phyloP scores from a whole-genome alignment of 75 land plant genomes.

The Pseudotsuga menziesii region DNA sequence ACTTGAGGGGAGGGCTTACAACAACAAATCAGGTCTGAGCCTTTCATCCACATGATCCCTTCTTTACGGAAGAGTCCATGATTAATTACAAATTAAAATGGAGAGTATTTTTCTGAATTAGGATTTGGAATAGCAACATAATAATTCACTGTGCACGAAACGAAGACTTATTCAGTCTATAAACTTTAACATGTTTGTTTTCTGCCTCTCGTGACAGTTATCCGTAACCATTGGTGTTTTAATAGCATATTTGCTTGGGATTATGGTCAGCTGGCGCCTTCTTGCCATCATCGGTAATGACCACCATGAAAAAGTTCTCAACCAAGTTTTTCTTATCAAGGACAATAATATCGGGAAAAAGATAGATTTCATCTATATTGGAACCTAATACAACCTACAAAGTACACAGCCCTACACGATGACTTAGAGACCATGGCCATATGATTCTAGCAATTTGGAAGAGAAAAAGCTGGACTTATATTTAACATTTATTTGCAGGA shows the following conservation, averaged over 20 bases:
- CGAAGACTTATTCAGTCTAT: too few species aligned
- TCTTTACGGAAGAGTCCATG: not conserved
- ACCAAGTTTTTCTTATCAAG: too few species aligned
- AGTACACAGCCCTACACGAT: not conserved
- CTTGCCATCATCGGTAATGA: constrained; percentile 33
- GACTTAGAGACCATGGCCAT: not conserved
- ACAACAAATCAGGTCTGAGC: constrained; percentile 52
- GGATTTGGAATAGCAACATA: too few species aligned
- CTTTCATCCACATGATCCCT: too few species aligned
- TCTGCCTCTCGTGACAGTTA: constrained; percentile 16
- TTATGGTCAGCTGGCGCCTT: constrained; percentile 23
- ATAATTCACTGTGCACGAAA: not conserved
- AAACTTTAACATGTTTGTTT: not conserved
- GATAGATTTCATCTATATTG: not conserved
- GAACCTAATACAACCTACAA: not conserved
- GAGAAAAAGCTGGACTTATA: too few species aligned
- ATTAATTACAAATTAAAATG: too few species aligned
- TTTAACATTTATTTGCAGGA: constrained; percentile 36
- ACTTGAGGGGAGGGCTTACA: constrained; percentile 64
- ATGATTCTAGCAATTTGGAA: too few species aligned
- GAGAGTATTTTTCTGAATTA: too few species aligned
- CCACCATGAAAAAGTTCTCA: too few species aligned
- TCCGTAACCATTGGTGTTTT: constrained; percentile 35
- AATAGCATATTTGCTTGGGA: constrained; percentile 32
- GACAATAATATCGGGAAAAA: not conserved